Evolutionary conservation across 139 green algal genomes (phyloP), one percentile per base, ranked within the genome.

Genomic region (Chlorella sp.): DNA sequence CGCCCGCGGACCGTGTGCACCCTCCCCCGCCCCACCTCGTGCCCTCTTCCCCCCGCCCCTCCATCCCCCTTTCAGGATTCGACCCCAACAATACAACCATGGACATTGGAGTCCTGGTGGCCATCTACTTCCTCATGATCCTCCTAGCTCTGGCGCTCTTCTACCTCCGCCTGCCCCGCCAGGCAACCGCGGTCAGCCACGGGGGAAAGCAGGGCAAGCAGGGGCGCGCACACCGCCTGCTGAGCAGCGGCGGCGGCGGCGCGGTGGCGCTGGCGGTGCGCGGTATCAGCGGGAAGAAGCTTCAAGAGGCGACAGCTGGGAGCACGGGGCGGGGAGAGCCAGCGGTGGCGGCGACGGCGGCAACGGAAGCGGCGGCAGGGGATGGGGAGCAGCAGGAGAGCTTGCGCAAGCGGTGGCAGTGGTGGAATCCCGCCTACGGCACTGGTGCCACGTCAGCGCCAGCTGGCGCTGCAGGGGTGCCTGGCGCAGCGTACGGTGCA

Each of bases 101-200:
- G 14, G 88, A 93, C 79, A 88, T 93, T n/a, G 88, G 39, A 14
- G 66, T 93, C 34, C 88, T 93, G 22, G 88, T 93, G 11, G 88
- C 61, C 57, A 34, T 93, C 28, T 93, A 88, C 42, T 77, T 79
- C n/a, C 61, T 83, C 1, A 83, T 93, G 36, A 69, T 82, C 18
- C 76, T 92, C 14, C 60, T 91, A 0, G 84, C 87, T 15, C 57
- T 92, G 36, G 61, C 12, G 9, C 78, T 93, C 16, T 93, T 91
- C 82, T 60, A 87, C 36, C 78, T 91, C 1, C 81, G 83, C 79
- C 61, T 91, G 87, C 91, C 91, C 9, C 88, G 88, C 39, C 84
- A 88, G 66, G 2, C 24, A 34, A 78, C 32, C 81, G 22, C 0
- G 12, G 7, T 40, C 66, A 4, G 68, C 39, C 39, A 86, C 81